Percentiles rank a stretch among this genome's conserved stretches.
These are phyloP conservation scores for Ophiostoma sp. DNA, from an alignment of 2,329 filamentous ascomycete genomes.

Conservation along the genomic window DNA sequence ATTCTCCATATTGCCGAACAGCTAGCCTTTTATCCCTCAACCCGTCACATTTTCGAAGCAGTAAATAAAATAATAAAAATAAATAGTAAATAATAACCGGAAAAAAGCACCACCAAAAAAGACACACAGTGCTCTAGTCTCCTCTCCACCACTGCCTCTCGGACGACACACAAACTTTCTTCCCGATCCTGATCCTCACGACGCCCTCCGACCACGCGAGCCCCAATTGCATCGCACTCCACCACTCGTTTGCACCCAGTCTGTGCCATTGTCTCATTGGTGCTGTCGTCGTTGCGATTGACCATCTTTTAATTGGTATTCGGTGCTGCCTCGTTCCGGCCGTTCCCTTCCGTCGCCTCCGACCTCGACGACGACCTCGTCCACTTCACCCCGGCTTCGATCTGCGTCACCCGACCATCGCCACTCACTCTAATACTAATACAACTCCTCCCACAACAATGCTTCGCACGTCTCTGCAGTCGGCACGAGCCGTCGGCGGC, in stretches of 20 bases:
- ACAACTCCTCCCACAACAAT: conserved; percentile 46
- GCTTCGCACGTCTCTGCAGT: conserved; percentile 65
- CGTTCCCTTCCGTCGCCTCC: neutral
- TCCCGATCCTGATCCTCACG: neutral
- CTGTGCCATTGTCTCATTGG: neutral
- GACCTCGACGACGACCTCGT: neutral
- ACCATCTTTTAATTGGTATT: neutral
- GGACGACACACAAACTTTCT: conserved; percentile 14
- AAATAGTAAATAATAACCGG: conserved; percentile 1
- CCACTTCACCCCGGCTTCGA: neutral
- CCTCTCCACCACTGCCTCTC: conserved; percentile 1
- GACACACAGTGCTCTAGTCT: conserved; percentile 7
- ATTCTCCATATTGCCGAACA: conserved; percentile 28
- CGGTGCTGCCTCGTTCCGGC: neutral
- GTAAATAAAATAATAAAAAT: conserved; percentile 10
- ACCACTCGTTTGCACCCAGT: neutral
- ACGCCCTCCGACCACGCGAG: conserved; percentile 7
- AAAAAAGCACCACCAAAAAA: conserved; percentile 17
- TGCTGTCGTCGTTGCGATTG: conserved; percentile 2
- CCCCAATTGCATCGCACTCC: conserved; percentile 11
- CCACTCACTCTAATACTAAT: conserved; percentile 22
- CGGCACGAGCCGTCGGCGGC: conserved; percentile 55
- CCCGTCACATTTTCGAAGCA: conserved; percentile 26
- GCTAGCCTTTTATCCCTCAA: conserved; percentile 32
- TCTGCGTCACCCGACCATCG: neutral